Conservation (phyloP, 2,329 filamentous ascomycete genomes). For the Arthroderma sp. region DNA sequence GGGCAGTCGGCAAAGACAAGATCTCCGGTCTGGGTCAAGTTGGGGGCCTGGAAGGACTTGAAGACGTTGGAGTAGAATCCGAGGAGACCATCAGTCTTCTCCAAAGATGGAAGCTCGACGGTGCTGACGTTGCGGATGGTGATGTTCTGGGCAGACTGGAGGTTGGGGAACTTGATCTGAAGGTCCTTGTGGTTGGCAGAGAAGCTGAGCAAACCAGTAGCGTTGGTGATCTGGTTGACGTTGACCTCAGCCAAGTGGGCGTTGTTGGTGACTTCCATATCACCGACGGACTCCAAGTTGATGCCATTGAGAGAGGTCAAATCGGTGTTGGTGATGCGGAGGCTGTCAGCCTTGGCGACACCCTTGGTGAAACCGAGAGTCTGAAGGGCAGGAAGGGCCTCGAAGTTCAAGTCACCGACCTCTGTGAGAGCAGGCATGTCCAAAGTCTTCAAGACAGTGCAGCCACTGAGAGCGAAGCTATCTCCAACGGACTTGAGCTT, state of each 20-base stretch:
- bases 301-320: constrained; percentile 68
- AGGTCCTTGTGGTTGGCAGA: constrained; percentile 67
- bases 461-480: constrained; percentile 53
- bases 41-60: constrained; percentile 30
- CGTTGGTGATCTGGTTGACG: constrained; percentile 60
- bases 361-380: constrained; percentile 46
- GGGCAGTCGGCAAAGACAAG: constrained; percentile 46
- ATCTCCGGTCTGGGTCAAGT: constrained; percentile 36
- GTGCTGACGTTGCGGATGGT: constrained; percentile 67
- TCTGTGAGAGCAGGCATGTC: constrained; percentile 50
- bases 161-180: constrained; percentile 60
- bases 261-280: constrained; percentile 86
- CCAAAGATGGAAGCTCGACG: constrained; percentile 60
- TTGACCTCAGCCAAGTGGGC: constrained; percentile 59
- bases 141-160: constrained; percentile 66
- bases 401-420: constrained; percentile 57
- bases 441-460: constrained; percentile 56
- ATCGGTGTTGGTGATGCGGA: constrained; percentile 76
- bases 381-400: constrained; percentile 54
- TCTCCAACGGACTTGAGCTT: constrained; percentile 54
- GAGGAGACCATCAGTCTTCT: constrained; percentile 61
- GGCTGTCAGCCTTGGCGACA: constrained; percentile 53
- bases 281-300: constrained; percentile 57
- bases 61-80: constrained; percentile 66
- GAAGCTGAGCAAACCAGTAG: constrained; percentile 58